Conservation (phyloP, 2,329 filamentous ascomycete species). For the Cladosporium sp. region DNA sequence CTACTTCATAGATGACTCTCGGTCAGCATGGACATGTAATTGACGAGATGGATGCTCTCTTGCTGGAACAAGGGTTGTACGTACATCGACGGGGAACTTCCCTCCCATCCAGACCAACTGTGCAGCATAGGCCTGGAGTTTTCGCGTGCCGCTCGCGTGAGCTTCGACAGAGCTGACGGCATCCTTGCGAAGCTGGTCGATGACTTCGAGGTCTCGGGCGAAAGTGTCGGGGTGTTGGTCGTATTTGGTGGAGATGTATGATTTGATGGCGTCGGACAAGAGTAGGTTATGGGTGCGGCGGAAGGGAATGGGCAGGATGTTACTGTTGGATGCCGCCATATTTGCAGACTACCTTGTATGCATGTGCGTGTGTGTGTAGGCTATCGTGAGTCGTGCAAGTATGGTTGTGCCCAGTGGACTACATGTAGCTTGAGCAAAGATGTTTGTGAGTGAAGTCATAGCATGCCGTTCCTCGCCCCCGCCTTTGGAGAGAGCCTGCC, state of each 20-base stretch:
- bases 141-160: slow-evolving; percentile 78
- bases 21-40: too few species aligned
- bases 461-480: background rate
- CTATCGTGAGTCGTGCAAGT: too few species aligned
- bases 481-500: too few species aligned
- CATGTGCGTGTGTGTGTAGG: too few species aligned
- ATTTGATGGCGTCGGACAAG: slow-evolving; percentile 76
- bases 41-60: too few species aligned
- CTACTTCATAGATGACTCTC: slow-evolving; percentile 40
- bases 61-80: slow-evolving; percentile 29
- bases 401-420: too few species aligned
- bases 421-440: too few species aligned
- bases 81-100: slow-evolving; percentile 92
- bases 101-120: slow-evolving; percentile 90
- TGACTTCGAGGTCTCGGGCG: slow-evolving; percentile 76
- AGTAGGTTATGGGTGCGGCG: slow-evolving; percentile 76
- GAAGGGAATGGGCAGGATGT: slow-evolving; percentile 78
- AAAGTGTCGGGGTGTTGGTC: slow-evolving; percentile 99
- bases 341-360: background rate
- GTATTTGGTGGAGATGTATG: slow-evolving; percentile 98
- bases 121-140: slow-evolving; percentile 85
- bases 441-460: slow-evolving; percentile 9
- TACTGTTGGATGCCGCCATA: slow-evolving; percentile 31
- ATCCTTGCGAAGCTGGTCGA: slow-evolving; percentile 77
- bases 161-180: slow-evolving; percentile 88